Evolutionary conservation across 768 basidiomycete species (phyloP).

Genomic region (Serendipita sp.): DNA sequence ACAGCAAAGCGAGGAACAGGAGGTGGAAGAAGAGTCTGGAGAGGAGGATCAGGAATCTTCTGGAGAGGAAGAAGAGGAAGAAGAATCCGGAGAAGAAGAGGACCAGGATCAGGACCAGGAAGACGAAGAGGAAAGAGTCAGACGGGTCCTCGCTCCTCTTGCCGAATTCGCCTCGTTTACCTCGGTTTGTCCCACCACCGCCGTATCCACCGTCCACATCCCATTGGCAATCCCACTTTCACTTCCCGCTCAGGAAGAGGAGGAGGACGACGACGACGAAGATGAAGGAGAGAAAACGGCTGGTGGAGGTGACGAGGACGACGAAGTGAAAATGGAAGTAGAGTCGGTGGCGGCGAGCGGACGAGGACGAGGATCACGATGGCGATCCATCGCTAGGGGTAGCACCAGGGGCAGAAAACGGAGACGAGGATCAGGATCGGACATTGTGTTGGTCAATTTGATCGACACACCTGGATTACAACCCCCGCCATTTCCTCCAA

Average conservation of each 20-base stretch:
- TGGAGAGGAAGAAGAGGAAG: neutral
- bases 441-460: neutral
- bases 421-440: neutral
- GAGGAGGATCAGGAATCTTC: neutral
- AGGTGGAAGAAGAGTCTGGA: neutral
- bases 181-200: neutral
- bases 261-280: too few species aligned
- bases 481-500: neutral
- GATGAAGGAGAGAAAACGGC: too few species aligned
- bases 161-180: neutral
- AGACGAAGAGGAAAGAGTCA: neutral
- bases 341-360: too few species aligned
- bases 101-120: neutral
- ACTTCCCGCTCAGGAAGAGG: too few species aligned
- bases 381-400: too few species aligned
- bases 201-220: neutral
- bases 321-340: too few species aligned
- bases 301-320: too few species aligned
- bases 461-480: slow-evolving; percentile 4
- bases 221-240: neutral
- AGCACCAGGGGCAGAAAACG: too few species aligned
- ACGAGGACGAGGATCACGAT: too few species aligned
- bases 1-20: too few species aligned
- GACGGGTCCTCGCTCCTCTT: neutral
- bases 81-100: neutral